phyloP scores from a whole-genome alignment of 352 stramenopile species.

The Phytophthora podocarpi region DNA sequence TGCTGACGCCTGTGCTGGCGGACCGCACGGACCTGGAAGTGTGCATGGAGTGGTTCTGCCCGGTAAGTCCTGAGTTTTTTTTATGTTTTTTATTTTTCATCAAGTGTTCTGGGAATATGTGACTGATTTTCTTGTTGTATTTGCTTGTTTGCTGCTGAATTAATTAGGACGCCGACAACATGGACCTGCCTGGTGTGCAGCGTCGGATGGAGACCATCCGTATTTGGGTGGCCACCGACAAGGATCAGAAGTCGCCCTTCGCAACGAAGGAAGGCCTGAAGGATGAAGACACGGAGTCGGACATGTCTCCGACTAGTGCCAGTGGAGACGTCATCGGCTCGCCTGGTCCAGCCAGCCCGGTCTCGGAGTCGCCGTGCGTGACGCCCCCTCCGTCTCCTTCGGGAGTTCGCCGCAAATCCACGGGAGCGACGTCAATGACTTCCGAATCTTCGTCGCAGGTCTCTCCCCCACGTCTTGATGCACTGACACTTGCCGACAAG shows the following conservation, averaged over 20 bases:
- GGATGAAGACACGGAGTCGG: conserved; percentile 72
- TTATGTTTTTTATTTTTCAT: conserved; percentile 8
- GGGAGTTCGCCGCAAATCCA: conserved; percentile 42
- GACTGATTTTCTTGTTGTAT: conserved; percentile 15
- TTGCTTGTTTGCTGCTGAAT: conserved; percentile 3
- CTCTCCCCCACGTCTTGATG: conserved; percentile 46
- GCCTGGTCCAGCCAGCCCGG: conserved; percentile 60
- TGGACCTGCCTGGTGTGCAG: conserved; percentile 56
- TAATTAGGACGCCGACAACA: conserved; percentile 66
- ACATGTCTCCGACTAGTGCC: conserved; percentile 54
- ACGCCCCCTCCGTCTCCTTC: conserved; percentile 59
- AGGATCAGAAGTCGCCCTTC: conserved; percentile 87
- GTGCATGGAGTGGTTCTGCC: conserved; percentile 90
- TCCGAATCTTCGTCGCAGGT: conserved; percentile 51
- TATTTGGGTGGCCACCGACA: conserved; percentile 88
- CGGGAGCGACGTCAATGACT: conserved; percentile 45
- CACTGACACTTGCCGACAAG: conserved; percentile 50
- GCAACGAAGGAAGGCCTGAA: conserved; percentile 46
- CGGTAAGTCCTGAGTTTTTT: conserved; percentile 46
- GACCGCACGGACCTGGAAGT: conserved; percentile 86
- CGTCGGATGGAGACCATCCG: conserved; percentile 79
- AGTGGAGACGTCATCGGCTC: conserved; percentile 52
- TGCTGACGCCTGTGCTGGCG: conserved; percentile 82
- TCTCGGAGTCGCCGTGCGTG: conserved; percentile 34
- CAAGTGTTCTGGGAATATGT: conserved; percentile 5